These are phyloP conservation scores for Venturia aucupariae DNA, from an alignment of 2,329 filamentous ascomycete species.

Conservation along the genomic window DNA sequence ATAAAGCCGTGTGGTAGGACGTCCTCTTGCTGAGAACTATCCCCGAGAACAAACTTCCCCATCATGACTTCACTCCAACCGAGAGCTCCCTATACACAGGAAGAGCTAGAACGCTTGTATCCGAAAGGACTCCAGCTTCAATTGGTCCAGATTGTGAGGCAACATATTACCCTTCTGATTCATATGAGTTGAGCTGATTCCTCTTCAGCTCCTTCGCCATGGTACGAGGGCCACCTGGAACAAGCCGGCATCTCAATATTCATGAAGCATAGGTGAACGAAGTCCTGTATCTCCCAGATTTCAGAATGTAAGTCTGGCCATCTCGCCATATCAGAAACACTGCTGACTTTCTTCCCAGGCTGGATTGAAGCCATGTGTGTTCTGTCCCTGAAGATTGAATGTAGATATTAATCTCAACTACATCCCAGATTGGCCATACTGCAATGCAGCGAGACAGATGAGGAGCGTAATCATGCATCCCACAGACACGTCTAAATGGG, in stretches of 20 bases:
- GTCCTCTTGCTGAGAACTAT: background rate
- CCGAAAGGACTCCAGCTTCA: slow-evolving; percentile 71
- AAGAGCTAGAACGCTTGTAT: slow-evolving; percentile 75
- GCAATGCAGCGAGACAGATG: slow-evolving; percentile 64
- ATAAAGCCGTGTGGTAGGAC: background rate
- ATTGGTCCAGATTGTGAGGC: slow-evolving; percentile 63
- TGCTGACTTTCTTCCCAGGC: slow-evolving; percentile 27
- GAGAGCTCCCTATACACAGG: slow-evolving; percentile 65
- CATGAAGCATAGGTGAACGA: slow-evolving; percentile 48
- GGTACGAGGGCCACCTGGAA: no score
- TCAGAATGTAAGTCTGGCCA: slow-evolving; percentile 52
- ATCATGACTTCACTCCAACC: slow-evolving; percentile 71
- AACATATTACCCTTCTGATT: no score
- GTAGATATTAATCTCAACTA: slow-evolving; percentile 19
- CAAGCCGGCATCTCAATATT: no score
- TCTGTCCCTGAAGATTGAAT: background rate
- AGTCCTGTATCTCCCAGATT: slow-evolving; percentile 85
- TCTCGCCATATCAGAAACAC: slow-evolving; percentile 10
- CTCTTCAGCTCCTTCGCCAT: slow-evolving; percentile 30
- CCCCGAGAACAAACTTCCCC: background rate
- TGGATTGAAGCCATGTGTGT: slow-evolving; percentile 39
- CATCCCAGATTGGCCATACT: slow-evolving; percentile 72
- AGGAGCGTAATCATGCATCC: slow-evolving; percentile 49
- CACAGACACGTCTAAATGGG: slow-evolving; percentile 45
- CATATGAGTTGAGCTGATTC: background rate